These are phyloP conservation scores for Ceratocystis huliohia DNA, from an alignment of 2,329 filamentous ascomycete species.

Conservation along the genomic window DNA sequence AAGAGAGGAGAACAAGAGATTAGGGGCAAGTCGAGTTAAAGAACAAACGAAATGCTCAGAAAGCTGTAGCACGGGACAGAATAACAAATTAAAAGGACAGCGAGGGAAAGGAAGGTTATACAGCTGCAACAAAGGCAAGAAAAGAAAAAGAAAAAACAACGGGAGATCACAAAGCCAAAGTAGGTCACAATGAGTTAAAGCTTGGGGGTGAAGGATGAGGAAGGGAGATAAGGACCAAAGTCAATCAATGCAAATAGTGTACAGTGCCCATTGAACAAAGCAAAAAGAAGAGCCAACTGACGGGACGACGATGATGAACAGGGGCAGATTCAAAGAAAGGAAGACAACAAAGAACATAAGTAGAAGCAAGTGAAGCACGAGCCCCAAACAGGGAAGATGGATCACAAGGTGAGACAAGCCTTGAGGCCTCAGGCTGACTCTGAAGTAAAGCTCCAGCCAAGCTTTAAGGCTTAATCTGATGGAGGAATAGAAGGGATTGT, in stretches of 20 bases:
- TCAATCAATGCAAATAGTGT: neutral
- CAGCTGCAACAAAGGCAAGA: neutral
- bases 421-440: too few species aligned
- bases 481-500: neutral
- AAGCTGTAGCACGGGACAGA: too few species aligned
- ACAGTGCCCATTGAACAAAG: neutral
- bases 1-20: neutral
- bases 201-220: neutral
- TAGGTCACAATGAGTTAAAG: too few species aligned
- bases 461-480: neutral
- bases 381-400: slow-evolving; percentile 7
- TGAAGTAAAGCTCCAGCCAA: neutral
- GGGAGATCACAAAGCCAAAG: neutral
- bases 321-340: neutral
- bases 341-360: neutral
- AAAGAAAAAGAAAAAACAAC: neutral
- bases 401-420: slow-evolving; percentile 8
- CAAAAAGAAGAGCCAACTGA: neutral
- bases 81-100: neutral
- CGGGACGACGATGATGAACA: too few species aligned
- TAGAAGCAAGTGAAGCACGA: neutral
- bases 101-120: neutral
- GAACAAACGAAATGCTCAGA: neutral
- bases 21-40: neutral
- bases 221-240: neutral